phyloP scores from a whole-genome alignment of 768 basidiomycete genomes.

The Tulasnella calospora region DNA sequence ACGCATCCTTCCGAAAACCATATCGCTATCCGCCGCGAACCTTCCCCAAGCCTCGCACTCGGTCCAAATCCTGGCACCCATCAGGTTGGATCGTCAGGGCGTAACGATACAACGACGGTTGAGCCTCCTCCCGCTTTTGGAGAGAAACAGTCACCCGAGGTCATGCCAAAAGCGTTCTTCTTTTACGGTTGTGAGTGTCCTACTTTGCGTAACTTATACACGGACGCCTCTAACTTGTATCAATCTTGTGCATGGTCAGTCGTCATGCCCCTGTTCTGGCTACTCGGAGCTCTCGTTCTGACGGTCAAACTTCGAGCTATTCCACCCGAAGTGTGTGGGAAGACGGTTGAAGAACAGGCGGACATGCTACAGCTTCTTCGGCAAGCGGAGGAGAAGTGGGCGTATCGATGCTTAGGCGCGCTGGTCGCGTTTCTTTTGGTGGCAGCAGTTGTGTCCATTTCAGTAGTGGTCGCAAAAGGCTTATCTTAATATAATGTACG shows the following conservation, averaged over 20 bases:
- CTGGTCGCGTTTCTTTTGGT: neutral
- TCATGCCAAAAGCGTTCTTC: conserved; percentile 12
- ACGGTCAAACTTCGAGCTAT: conserved; percentile 13
- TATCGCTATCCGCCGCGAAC: neutral
- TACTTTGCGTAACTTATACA: neutral
- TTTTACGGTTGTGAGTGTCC: conserved; percentile 18
- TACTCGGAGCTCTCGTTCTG: conserved; percentile 14
- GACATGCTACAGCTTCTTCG: conserved; percentile 14
- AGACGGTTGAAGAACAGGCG: conserved; percentile 5
- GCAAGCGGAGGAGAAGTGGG: conserved; percentile 22
- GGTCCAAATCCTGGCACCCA: neutral
- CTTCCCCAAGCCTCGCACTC: neutral
- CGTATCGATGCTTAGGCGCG: conserved; percentile 21
- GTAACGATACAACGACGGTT: neutral
- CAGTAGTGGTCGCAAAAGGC: neutral
- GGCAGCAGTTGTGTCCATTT: neutral
- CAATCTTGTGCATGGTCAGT: neutral
- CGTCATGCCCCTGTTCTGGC: conserved; percentile 21
- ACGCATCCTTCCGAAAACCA: neutral
- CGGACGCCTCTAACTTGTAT: too few species aligned
- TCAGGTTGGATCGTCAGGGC: neutral
- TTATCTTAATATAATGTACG: neutral
- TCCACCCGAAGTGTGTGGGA: neutral
- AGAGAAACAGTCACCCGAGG: conserved; percentile 14
- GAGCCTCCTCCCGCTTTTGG: conserved; percentile 21